Evolutionary conservation across 371 early-diverging fungal species (phyloP), one percentile per base, ranked within the genome.

Genomic region (Mortierella sp.): DNA sequence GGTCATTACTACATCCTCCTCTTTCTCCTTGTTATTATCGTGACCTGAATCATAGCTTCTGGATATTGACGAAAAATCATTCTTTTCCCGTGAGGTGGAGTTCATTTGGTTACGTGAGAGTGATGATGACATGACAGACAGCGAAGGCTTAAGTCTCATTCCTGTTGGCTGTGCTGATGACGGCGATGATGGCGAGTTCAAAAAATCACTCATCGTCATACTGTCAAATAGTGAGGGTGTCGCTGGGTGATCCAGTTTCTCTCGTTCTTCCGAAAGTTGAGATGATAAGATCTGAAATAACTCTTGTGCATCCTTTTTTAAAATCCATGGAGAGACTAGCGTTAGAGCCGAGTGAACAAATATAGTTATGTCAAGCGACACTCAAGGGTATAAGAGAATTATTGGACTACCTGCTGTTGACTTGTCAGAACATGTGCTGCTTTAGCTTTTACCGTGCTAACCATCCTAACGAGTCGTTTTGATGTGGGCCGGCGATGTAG

Each of bases 201-300:
- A 50, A 24, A 75, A 73, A 24, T 76, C 84, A 22, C 79, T 70
- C 6, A 85, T 73, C 10, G 74, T 45, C 63, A 53, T 82, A 28
- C 70, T 55, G 16, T 84, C 70, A 40, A 86, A 58, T 40, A 86
- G 68, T 1, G 82, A 83, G 2, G 77, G 67, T 22, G 81, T 68
- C n/a, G 72, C 74, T 16, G 83, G 67, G 19, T 86, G 83, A 19
- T 84, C 77, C 3, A 84, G 64, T 6, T 76, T 65, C 13, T 83
- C 86, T 22, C 85, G 75, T 32, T 77, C 70, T 22, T 81, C 78
- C 2, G 86, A 69, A 22, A 88, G 64, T 52, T 81, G 84, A 43
- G 85, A 84, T 15, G 79, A 78, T 8, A 78, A 9, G n/a, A 78
- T 78, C 40, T 78, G 79, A 45, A 78, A 78, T 2, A 78, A 65